Base-by-base conservation (phyloP, 192 early-diverging fungal genomes). In the Funneliformis mosseae region DNA sequence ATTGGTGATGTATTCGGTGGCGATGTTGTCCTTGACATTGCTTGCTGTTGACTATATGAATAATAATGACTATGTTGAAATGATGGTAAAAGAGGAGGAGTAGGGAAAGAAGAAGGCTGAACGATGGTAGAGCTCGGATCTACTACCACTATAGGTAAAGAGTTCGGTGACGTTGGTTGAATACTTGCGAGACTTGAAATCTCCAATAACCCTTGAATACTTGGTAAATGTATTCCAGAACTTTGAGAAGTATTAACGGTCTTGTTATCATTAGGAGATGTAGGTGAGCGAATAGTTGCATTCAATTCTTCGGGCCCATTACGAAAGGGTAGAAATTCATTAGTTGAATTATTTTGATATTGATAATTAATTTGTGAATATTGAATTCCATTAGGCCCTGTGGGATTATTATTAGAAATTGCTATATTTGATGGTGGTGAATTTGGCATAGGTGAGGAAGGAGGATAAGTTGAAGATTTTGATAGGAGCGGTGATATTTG, bases 161-260 rank as follows among this genome's bases (percentile, higher is more conserved):
- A 27, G 11, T 43, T 28, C 9, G 39, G 8, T 18, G 77, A 7
- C 3, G 59, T 8, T 21, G 60, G 43, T n/a, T 33, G 28, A 1
- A 43, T 41, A 14, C 63, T 43, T 50, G 77, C n/a, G 27, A 1
- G 42, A 43, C 3, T 27, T 43, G 64, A 46, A n/a, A 68, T 33
- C 18, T 78, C 77, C 27, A 78, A 64, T 67, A 78, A 68, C 18
- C 64, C 64, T 50, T 68, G 62, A 48, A 78, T 78, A 48, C 63
- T 66, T 11, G 77, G 77, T 55, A 78, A 78, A 78, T 78, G 33
- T 46, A 78, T 48, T 38, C 64, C 59, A n/a, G 77, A 50, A 18
- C 42, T 25, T 33, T 62, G 39, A 25, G 64, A 46, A 69, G 9
- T 12, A 50, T 78, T 78, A 27, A 12, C 39, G 5, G 11, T 9